A percentile compares a stretch with the other conserved stretches of the same genome.
These are phyloP conservation scores for Ceriops zippeliana DNA, from an alignment of 345 rosid genomes.

Conservation along the genomic window DNA sequence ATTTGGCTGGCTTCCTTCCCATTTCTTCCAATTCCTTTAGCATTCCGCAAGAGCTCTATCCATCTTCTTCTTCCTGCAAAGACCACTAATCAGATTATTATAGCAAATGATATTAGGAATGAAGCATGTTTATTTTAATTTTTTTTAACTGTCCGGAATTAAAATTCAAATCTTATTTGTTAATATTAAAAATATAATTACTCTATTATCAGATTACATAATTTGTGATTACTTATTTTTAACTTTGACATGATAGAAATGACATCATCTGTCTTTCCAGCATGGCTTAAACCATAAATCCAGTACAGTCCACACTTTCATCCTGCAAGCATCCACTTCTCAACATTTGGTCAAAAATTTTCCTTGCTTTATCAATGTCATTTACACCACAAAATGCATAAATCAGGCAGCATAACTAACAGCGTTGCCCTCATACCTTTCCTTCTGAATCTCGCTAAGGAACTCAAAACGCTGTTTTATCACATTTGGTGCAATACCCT, in stretches of 20 bases:
- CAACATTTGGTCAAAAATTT: constrained; percentile 49
- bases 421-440: constrained; percentile 52
- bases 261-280: constrained; percentile 60
- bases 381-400: constrained; percentile 54
- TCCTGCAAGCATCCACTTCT: constrained; percentile 46
- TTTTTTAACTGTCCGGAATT: no score
- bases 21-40: constrained; percentile 59
- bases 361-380: constrained; percentile 57
- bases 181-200: no score
- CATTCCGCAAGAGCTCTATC: constrained; percentile 55
- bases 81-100: constrained; percentile 53
- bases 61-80: constrained; percentile 50
- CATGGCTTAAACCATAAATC: constrained; percentile 59
- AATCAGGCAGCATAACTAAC: constrained; percentile 55
- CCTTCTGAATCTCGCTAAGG: constrained; percentile 41
- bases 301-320: constrained; percentile 50
- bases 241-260: constrained; percentile 33
- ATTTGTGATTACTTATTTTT: constrained; percentile 41
- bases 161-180: no score
- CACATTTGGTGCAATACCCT: constrained; percentile 44
- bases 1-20: constrained; percentile 46
- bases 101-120: constrained; percentile 59
- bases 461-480: constrained; percentile 46
- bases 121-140: constrained; percentile 51
- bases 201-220: no score